Conservation (phyloP, 129 eudicot genomes). For the Glebionis coronaria region DNA sequence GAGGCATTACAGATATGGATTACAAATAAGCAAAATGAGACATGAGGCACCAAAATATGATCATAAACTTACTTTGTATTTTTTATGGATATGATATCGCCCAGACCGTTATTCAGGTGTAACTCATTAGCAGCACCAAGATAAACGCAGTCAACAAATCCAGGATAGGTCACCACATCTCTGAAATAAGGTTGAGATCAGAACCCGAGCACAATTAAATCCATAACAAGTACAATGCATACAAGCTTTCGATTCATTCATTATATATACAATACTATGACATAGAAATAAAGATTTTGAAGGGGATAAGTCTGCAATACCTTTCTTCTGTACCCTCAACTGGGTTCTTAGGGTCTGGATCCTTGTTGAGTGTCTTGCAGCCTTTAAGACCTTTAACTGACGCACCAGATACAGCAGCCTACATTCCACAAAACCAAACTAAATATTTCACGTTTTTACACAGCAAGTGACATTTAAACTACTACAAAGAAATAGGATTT, state of each 20-base stretch:
- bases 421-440: slow-evolving; percentile 25
- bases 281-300: background rate
- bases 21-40: slow-evolving; percentile 16
- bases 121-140: slow-evolving; percentile 77
- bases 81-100: slow-evolving; percentile 64
- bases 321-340: slow-evolving; percentile 83
- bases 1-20: background rate
- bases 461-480: background rate
- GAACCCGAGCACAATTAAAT: background rate
- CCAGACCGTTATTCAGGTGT: slow-evolving; percentile 77
- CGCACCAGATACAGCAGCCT: slow-evolving; percentile 86
- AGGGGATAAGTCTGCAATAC: slow-evolving; percentile 30
- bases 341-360: slow-evolving; percentile 92
- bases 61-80: slow-evolving; percentile 65
- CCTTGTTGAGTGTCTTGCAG: slow-evolving; percentile 87
- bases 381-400: slow-evolving; percentile 84
- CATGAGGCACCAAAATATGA: background rate
- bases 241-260: background rate
- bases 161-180: slow-evolving; percentile 89
- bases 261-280: background rate
- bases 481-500: background rate
- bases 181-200: slow-evolving; percentile 35
- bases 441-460: background rate
- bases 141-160: slow-evolving; percentile 94
- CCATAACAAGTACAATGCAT: background rate